A percentile compares a stretch with the other conserved stretches of the same genome.
Evolutionary conservation across 2,329 filamentous ascomycete genomes (phyloP).

Genomic region (Aspergillus thermomutatus): DNA sequence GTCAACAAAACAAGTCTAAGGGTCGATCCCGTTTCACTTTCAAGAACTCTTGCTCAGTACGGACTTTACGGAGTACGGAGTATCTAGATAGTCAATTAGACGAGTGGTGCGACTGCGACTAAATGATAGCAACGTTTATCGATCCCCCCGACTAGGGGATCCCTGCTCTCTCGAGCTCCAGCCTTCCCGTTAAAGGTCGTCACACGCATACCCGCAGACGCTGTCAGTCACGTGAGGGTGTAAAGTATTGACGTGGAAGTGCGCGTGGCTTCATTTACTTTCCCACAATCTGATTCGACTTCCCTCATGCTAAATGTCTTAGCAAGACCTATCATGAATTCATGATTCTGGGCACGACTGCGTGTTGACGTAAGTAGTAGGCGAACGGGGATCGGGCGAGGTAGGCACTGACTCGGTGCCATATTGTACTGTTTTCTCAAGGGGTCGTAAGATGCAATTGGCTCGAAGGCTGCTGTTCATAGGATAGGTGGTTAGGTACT

Average conservation of each 20-base stretch:
- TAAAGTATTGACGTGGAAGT: not conserved
- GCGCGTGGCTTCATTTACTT: not conserved
- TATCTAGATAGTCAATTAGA: not conserved
- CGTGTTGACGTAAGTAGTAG: not conserved
- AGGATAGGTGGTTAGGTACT: not conserved
- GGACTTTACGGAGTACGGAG: no score
- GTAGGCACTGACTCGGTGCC: not conserved
- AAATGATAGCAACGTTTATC: not conserved
- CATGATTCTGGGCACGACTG: not conserved
- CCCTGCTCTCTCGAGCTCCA: not conserved
- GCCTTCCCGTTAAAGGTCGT: not conserved
- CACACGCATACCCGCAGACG: slow-evolving; percentile 18
- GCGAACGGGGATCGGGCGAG: not conserved
- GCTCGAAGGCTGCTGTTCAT: not conserved
- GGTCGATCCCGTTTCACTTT: not conserved
- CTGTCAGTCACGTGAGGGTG: slow-evolving; percentile 14
- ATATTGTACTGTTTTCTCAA: no score
- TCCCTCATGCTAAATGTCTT: not conserved
- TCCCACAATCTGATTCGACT: not conserved
- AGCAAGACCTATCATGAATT: not conserved
- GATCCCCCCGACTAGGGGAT: not conserved
- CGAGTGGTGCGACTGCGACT: not conserved
- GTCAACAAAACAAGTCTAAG: not conserved
- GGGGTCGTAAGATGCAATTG: not conserved
- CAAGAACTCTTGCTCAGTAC: not conserved